Evolutionary conservation across 306 rosid species (phyloP), one percentile per base, ranked within the genome.

Genomic region (Mimosa bimucronata): DNA sequence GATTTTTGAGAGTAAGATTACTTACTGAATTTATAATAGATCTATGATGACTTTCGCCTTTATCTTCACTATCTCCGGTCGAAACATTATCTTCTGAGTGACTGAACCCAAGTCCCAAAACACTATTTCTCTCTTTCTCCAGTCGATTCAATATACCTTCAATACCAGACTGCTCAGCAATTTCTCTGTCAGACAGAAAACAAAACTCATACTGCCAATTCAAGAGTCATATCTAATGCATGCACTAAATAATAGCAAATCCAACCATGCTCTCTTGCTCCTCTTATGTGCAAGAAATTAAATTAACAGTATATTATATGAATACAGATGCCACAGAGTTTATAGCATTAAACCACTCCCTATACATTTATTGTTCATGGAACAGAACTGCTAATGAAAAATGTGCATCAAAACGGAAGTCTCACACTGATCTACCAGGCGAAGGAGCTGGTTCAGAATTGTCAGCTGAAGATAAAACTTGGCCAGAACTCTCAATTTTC

Each of bases 131-230:
- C 69, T 90, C 83, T 80, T 87, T 93, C 88, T 88, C 97, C 88
- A 93, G 82, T 62, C 98, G 91, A 77, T 77, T 88, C 87, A 96
- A 83, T 84, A 96, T 96, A 30, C 99, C 99, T 83, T 85, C 98
- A 83, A 96, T 85, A 45, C 98, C 98, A 82, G 92, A 90, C 73
- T 91, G 82, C 81, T 75, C 87, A 37, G 80, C 74, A 38, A 66
- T 66, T 85, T 88, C 90, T 70, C 99, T 96, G 85, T 66, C 37
- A 34, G n/a, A 71, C 61, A 81, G 73, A 76, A 79, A 34, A 64
- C 44, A 50, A 71, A 31, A 71, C 45, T 81, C 31, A 79, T 19
- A 16, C 38, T 29, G 60, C 2, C 6, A 9, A 61, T 58, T 30
- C 16, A 58, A 50, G 18, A 65, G 41, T 64, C 71, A 50, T 26